Base-by-base conservation (phyloP, 164 flowering plant species). In the grape (Vitis vinifera) region DNA sequence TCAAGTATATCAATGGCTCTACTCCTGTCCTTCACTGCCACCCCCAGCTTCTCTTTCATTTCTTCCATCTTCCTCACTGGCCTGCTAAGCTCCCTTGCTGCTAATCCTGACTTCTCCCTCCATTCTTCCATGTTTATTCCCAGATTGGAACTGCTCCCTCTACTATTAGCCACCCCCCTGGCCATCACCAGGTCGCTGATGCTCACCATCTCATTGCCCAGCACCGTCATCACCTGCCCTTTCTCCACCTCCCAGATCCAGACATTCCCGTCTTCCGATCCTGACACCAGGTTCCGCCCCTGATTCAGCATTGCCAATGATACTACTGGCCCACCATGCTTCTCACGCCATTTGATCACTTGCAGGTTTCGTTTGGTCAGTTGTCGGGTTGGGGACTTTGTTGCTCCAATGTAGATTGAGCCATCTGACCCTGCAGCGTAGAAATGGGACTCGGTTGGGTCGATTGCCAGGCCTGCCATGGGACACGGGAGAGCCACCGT, bases 341-440 rank as follows among this genome's bases (percentile, higher is more conserved):
- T 83, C 9, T 65, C 58, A 4, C 50, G 15, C 84, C 72, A 79
- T 12, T 63, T 31, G 10, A 30, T 57, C 66, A 71, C 37, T 16
- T 67, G 79, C 29, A 3, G 37, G 8, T 17, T 62, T 49, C 12
- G 55, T 15, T 51, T 62, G 14, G 5, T 31, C 30, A 8, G 51
- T 27, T 55, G 3, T 37, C 67, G 73, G 62, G 51, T 71, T 8
- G 66, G 48, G 0, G 51, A 66, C 65, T 73, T 81, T 52, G 79
- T 5, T 48, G 57, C 48, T 57, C 75, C 83, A 8, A 56, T 72
- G 76, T 85, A 83, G 9, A 85, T 66, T 50, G 65, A 76, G 3
- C 91, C 91, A 44, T 87, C 83, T 3, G 87, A 76, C 4, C 87
- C 88, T 53, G 82, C 87, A 12, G 82, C 81, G 12, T 77, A 85